These are phyloP conservation scores for Tinospora cordifolia DNA, from an alignment of 164 flowering plant genomes.

Conservation along the genomic window DNA sequence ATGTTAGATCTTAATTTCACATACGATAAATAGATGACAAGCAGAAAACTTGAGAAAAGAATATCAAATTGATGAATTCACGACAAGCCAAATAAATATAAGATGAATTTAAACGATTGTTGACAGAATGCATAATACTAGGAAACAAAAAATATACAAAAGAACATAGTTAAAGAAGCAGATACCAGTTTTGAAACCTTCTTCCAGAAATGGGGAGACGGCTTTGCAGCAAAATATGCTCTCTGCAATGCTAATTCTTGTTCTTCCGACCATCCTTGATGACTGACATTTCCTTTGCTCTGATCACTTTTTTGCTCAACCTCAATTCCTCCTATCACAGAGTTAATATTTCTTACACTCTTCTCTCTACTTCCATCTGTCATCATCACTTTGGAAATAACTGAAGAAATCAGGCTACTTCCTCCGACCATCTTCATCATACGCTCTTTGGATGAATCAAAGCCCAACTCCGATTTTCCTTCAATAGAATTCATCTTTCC, in stretches of 20 bases:
- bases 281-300: neutral
- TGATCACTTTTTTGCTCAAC: neutral
- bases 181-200: constrained; percentile 72
- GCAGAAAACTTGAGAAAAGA: neutral
- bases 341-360: neutral
- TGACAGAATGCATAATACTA: neutral
- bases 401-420: neutral
- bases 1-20: neutral
- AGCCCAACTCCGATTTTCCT: neutral
- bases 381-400: neutral
- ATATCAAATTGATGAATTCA: neutral
- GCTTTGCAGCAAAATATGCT: constrained; percentile 66
- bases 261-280: constrained; percentile 62
- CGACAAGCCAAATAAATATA: neutral
- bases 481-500: neutral
- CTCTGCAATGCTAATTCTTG: constrained; percentile 64
- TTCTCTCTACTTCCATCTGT: constrained; percentile 7
- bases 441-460: neutral
- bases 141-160: neutral
- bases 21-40: neutral
- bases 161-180: neutral
- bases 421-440: neutral
- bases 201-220: constrained; percentile 89
- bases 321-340: neutral
- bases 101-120: neutral